Percentiles rank a stretch among this genome's conserved stretches.
Evolutionary conservation across 2,329 filamentous ascomycete genomes (phyloP).

Genomic region (Trematosphaeria pertusa): DNA sequence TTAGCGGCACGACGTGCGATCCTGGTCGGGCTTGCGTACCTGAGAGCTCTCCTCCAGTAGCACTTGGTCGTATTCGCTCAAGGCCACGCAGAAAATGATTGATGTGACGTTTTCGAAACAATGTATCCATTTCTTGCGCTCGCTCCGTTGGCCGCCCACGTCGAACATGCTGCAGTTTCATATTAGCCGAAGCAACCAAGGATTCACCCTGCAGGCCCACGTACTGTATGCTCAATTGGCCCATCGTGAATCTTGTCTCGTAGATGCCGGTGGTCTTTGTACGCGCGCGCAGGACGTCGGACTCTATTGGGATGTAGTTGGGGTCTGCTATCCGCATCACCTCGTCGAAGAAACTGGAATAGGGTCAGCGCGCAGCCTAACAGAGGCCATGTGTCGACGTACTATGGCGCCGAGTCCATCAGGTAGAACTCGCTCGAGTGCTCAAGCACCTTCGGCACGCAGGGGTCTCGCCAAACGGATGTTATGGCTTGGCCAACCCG

Average conservation of each 20-base stretch:
- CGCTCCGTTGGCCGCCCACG: constrained; percentile 94
- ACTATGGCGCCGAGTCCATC: constrained; percentile 99
- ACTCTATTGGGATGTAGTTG: constrained; percentile 91
- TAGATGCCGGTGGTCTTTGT: constrained; percentile 99
- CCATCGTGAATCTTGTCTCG: constrained; percentile 98
- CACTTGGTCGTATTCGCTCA: constrained; percentile 98
- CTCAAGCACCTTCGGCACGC: constrained; percentile 82
- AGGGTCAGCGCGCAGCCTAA: no score
- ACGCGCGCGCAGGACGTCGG: constrained; percentile 92
- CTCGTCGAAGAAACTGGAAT: constrained; percentile 91
- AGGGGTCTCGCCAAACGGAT: constrained; percentile 88
- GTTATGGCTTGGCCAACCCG: constrained; percentile 83
- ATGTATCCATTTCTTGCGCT: constrained; percentile 99
- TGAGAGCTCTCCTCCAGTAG: constrained; percentile 96
- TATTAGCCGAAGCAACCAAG: constrained; percentile 32
- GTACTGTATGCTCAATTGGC: constrained; percentile 97
- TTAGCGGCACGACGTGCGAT: constrained; percentile 26
- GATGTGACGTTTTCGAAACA: constrained; percentile 99
- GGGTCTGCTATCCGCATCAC: constrained; percentile 81
- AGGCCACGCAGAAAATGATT: constrained; percentile 97
- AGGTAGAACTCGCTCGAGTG: constrained; percentile 98
- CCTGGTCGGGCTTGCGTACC: constrained; percentile 60
- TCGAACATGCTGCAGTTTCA: constrained; percentile 86
- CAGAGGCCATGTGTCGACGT: no score
- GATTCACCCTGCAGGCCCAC: constrained; percentile 45